phyloP scores from a whole-genome alignment of 306 rosid genomes.

The Vigna trinervia region DNA sequence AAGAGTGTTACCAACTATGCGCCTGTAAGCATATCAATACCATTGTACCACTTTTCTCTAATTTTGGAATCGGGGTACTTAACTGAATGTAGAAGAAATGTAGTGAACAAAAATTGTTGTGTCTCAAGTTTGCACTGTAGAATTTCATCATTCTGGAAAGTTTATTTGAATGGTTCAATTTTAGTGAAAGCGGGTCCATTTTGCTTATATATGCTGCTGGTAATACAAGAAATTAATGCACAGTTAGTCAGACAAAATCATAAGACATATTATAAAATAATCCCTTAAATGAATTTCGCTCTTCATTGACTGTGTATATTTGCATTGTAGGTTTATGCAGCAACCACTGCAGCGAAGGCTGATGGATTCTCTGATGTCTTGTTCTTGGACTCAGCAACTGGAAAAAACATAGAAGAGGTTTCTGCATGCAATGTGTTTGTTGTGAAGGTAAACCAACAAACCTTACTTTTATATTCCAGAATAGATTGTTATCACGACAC shows the following conservation, averaged over 20 bases:
- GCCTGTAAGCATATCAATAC: conserved; percentile 52
- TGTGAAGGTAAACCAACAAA: conserved; percentile 52
- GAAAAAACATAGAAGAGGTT: conserved; percentile 58
- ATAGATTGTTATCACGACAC: background rate
- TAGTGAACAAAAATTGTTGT: background rate
- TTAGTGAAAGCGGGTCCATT: no score
- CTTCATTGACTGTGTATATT: background rate
- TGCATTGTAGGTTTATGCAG: conserved; percentile 43
- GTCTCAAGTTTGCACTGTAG: background rate
- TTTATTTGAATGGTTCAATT: background rate
- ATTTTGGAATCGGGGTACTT: background rate
- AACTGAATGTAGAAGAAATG: background rate
- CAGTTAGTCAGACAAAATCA: no score
- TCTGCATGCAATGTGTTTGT: conserved; percentile 58
- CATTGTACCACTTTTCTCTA: background rate
- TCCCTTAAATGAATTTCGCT: background rate
- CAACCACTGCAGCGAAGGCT: conserved; percentile 52
- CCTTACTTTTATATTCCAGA: background rate
- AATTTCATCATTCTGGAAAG: no score
- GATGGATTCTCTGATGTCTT: conserved; percentile 62
- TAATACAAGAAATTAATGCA: no score
- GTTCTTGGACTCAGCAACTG: conserved; percentile 61
- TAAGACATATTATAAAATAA: background rate
- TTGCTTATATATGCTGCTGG: no score
- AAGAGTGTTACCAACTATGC: conserved; percentile 70